Base-by-base conservation (phyloP, 345 rosid genomes). In the Bruguiera parviflora region DNA sequence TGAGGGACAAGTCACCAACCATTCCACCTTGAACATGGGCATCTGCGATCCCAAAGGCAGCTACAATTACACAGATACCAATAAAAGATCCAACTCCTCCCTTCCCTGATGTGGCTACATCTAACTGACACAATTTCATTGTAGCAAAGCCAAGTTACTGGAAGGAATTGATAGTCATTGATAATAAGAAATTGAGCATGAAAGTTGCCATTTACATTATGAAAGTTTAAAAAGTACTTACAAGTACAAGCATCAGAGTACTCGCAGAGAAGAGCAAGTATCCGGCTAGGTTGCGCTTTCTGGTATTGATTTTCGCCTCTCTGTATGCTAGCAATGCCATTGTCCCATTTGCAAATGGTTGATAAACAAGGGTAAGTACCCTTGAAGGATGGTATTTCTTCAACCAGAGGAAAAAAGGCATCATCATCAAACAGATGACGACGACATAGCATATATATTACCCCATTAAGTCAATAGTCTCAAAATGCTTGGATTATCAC, bases 351-450 rank as follows among this genome's bases (percentile, higher is more conserved):
- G 96, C 94, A 58, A 95, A 84, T 1, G 98, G 87, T 77, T 84
- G 96, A 67, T 92, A 92, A 60, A 95, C 89, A 21, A 95, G 84
- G 33, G 99, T 81, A 61, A 95, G 86, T 11, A 88, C 90, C 60
- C 99, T 87, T 56, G 96, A 86, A 43, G 99, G 98, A 85, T 95
- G 99, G 74, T 90, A 92, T 20, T 65, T 75, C 99, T 92, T 68
- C 74, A 79, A 53, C 73, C 51, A 61, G 57, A 70, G 33, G 20
- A 27, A 53, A 53, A 67, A 63, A 43, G 0, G 3, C 18, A 35
- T 29, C 39, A 46, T 56, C 59, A 56, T 56, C 59, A 56, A 24
- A 24, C 59, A 24, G 0, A 24, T 11, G 18, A 27, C 29, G 13
- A 43, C 0, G 16, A 39, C 3, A 39, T 39, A 39, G 4, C 15